Base-by-base conservation (phyloP, 2,329 filamentous ascomycete species). In the Shiraia sp. region DNA sequence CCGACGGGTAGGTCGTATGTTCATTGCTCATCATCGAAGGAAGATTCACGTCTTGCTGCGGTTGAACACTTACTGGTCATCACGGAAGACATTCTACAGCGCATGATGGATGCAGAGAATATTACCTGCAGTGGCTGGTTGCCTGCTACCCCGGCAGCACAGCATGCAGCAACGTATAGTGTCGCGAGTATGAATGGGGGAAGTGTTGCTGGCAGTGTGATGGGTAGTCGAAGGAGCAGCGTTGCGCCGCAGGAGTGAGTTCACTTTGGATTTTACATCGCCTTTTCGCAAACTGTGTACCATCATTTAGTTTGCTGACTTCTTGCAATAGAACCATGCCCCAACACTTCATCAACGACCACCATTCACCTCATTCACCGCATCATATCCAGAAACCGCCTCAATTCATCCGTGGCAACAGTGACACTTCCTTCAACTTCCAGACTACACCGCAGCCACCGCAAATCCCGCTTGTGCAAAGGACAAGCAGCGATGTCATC, bases 111-210 rank as follows among this genome's bases (percentile, higher is more conserved):
- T 17, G 40, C 51, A 7, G 61, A 68, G 42, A 63, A 63, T 5
- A 68, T 69, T 32, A 54, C 51, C 10, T 65, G 63, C 37, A 61
- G 53, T 40, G 64, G 64, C n/a, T 69, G 63, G 65, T 45, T 69
- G 14, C 62, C 65, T 10, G 51, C 54, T 10, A 68, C 63, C n/a
- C 50, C 62, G 15, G 61, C 65, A 31, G 51, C 59, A 17, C 59
- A 65, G 14, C 62, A 67, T 51, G 63, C 64, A 13, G 57, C 55
- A 1, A 49, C 45, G 12, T 64, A 55, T 17, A 52, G 43, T 14
- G 40, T 40, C 17, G 50, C 40, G 7, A 65, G 55, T 41, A 36
- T 49, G 12, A 44, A 34, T 25, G 49, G 46, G 25, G 25, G 35
- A 14, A 52, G 57, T 27, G 45, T 40, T 7, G 14, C 37, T 9